Conservation (phyloP, 352 stramenopile species). For the Nothophytophthora sp. region DNA sequence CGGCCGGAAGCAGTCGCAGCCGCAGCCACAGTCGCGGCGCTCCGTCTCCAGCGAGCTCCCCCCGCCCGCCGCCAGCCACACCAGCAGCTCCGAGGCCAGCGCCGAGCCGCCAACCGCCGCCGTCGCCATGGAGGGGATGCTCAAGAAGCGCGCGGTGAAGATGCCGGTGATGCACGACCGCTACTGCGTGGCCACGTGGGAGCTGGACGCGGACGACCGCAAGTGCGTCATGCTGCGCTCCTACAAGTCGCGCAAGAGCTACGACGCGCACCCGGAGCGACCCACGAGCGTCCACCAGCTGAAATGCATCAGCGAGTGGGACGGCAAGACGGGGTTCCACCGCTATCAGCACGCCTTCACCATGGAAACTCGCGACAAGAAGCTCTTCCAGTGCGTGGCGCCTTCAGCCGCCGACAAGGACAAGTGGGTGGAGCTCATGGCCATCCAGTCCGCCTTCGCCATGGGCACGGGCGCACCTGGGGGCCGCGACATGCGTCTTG, state of each 20-base stretch:
- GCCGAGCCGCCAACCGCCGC: too few species aligned
- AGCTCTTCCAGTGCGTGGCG: conserved; percentile 77
- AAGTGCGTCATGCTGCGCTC: conserved; percentile 71
- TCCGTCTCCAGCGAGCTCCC: conserved; percentile 1
- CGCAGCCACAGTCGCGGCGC: conserved; percentile 7
- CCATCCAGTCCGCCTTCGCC: conserved; percentile 28
- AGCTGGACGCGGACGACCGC: conserved; percentile 42
- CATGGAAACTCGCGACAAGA: conserved; percentile 73
- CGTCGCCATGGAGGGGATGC: conserved; percentile 55
- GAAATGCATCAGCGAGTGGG: conserved; percentile 77
- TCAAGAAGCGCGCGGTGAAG: conserved; percentile 74
- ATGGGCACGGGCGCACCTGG: conserved; percentile 7
- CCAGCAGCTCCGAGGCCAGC: conserved; percentile 25
- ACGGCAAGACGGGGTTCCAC: conserved; percentile 76
- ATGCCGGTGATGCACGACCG: conserved; percentile 82
- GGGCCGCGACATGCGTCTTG: conserved; percentile 18
- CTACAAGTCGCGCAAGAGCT: conserved; percentile 61
- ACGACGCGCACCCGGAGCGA: conserved; percentile 45
- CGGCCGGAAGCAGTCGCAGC: background rate
- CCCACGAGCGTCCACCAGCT: conserved; percentile 59
- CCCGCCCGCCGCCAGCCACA: conserved; percentile 9
- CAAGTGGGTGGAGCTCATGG: conserved; percentile 71
- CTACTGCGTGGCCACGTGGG: conserved; percentile 81
- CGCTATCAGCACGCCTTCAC: conserved; percentile 71
- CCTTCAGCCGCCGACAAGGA: conserved; percentile 47